phyloP scores from a whole-genome alignment of 306 rosid species.

The Crataegus laevigata region DNA sequence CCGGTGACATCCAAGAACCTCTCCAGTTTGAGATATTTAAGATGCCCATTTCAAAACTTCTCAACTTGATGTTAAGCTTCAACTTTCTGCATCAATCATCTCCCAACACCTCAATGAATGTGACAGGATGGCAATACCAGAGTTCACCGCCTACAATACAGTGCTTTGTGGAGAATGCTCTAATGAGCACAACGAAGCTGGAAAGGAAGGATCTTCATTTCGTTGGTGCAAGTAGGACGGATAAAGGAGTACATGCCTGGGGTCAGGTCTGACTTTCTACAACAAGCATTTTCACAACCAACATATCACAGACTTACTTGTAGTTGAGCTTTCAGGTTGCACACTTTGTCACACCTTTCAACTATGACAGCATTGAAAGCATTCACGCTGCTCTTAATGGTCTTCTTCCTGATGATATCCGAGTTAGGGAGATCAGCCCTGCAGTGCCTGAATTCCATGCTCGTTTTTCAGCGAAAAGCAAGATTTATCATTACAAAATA shows the following conservation, averaged over 20 bases:
- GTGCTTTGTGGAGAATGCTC: slow-evolving; percentile 60
- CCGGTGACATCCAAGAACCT: background rate
- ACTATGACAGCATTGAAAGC: slow-evolving; percentile 53
- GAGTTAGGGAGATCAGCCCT: slow-evolving; percentile 78
- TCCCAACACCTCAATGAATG: background rate
- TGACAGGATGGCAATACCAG: slow-evolving; percentile 96
- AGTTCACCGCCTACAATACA: slow-evolving; percentile 84
- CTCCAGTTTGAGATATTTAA: background rate
- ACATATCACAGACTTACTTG: slow-evolving; percentile 18
- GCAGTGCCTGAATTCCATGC: slow-evolving; percentile 79
- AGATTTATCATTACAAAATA: slow-evolving; percentile 88
- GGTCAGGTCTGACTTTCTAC: slow-evolving; percentile 72
- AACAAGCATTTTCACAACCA: background rate
- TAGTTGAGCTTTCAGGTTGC: slow-evolving; percentile 69
- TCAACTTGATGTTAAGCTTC: background rate
- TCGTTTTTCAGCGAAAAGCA: slow-evolving; percentile 77
- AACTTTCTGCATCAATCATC: background rate
- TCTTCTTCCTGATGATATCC: slow-evolving; percentile 80
- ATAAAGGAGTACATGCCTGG: slow-evolving; percentile 90
- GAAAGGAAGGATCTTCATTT: slow-evolving; percentile 66
- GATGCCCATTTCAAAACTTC: background rate
- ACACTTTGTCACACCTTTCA: slow-evolving; percentile 78
- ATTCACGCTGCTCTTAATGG: slow-evolving; percentile 78
- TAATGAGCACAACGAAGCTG: slow-evolving; percentile 60
- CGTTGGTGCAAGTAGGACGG: slow-evolving; percentile 91